These are phyloP conservation scores for Diutina scorzettiae DNA, from an alignment of 1,139 yeast genomes.

Conservation along the genomic window DNA sequence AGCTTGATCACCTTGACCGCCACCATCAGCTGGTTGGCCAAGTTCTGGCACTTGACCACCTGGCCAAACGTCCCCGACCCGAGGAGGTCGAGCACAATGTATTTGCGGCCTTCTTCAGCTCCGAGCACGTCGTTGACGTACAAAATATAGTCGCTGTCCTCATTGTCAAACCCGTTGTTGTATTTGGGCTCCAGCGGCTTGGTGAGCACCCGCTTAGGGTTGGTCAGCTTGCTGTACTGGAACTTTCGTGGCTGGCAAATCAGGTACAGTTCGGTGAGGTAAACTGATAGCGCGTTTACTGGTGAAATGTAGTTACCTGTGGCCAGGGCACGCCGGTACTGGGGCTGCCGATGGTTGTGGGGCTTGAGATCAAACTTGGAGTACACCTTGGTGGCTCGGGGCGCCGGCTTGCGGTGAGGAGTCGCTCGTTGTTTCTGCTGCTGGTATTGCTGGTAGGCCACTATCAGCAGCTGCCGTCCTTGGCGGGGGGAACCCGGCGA, in stretches of 20 bases:
- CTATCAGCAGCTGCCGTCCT: constrained; percentile 4
- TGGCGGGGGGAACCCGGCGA: not conserved
- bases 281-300: constrained; percentile 64
- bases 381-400: constrained; percentile 25
- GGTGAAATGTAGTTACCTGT: constrained; percentile 82
- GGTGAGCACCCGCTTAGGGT: constrained; percentile 85
- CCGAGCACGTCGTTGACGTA: constrained; percentile 93
- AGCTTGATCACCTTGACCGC: constrained; percentile 94
- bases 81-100: constrained; percentile 76
- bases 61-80: constrained; percentile 99
- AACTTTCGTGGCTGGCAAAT: constrained; percentile 78
- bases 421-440: constrained; percentile 9
- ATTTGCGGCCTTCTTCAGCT: constrained; percentile 73
- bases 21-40: constrained; percentile 76
- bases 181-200: constrained; percentile 79
- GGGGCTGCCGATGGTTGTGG: constrained; percentile 49
- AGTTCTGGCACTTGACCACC: constrained; percentile 92
- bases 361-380: constrained; percentile 51
- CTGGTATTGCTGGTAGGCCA: constrained; percentile 1
- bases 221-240: constrained; percentile 71
- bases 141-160: constrained; percentile 78
- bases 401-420: constrained; percentile 22
- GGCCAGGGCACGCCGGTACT: constrained; percentile 69
- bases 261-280: constrained; percentile 68
- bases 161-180: constrained; percentile 82